Evolutionary conservation across 192 early-diverging fungal genomes (phyloP).

Genomic region (Umbelopsis sp.): DNA sequence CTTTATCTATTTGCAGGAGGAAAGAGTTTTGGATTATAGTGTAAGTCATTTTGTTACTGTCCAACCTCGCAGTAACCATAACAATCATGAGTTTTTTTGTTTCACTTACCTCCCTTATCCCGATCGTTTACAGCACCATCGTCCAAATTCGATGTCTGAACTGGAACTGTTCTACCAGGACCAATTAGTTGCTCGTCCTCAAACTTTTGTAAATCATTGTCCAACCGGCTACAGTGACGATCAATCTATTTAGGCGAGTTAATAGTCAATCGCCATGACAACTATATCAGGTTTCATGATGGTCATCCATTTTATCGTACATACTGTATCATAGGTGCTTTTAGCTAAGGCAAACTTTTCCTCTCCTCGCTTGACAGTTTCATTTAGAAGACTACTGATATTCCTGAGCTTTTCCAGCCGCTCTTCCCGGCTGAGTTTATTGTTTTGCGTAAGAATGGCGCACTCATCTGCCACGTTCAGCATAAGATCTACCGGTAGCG

Average conservation of each 20-base stretch:
- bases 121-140: slow-evolving; percentile 30
- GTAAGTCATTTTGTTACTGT: too few relatives aligned
- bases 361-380: slow-evolving; percentile 81
- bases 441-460: slow-evolving; percentile 54
- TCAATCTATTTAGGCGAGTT: slow-evolving; percentile 63
- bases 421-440: slow-evolving; percentile 50
- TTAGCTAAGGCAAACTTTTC: slow-evolving; percentile 95
- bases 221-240: slow-evolving; percentile 85
- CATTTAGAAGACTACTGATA: slow-evolving; percentile 63
- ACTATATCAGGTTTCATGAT: not conserved
- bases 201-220: slow-evolving; percentile 89
- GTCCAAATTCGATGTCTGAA: slow-evolving; percentile 7
- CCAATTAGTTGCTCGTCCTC: slow-evolving; percentile 88
- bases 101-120: slow-evolving; percentile 30
- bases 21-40: too few relatives aligned
- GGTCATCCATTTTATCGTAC: not conserved
- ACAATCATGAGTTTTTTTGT: slow-evolving; percentile 18
- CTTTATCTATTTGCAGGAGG: not conserved
- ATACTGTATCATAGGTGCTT: slow-evolving; percentile 90
- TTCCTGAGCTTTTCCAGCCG: slow-evolving; percentile 49
- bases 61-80: too few relatives aligned
- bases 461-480: slow-evolving; percentile 64
- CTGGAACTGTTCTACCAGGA: slow-evolving; percentile 38
- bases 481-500: slow-evolving; percentile 54
- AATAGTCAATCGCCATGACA: not conserved